A percentile compares a stretch with the other conserved stretches of the same genome.
phyloP scores from a whole-genome alignment of 768 basidiomycete genomes.

The Hirschioporus abietinus region DNA sequence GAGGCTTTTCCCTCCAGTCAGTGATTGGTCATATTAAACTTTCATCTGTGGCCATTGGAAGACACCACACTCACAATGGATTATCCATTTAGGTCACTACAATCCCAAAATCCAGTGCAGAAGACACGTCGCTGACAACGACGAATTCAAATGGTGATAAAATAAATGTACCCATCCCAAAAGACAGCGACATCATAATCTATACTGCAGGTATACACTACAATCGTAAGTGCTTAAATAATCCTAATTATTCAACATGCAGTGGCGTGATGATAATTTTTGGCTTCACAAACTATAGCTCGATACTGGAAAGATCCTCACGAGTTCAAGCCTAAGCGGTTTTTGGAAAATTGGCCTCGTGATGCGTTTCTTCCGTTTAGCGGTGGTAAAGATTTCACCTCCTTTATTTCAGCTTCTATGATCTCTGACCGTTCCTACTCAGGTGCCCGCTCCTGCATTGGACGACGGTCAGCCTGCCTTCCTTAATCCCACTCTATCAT shows the following conservation, averaged over 20 bases:
- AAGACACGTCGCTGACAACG: slow-evolving; percentile 19
- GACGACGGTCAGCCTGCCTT: slow-evolving; percentile 12
- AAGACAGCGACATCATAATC: slow-evolving; percentile 5
- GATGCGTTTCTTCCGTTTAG: slow-evolving; percentile 31
- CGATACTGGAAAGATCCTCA: slow-evolving; percentile 52
- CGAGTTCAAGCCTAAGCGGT: slow-evolving; percentile 35
- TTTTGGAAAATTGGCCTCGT: slow-evolving; percentile 26
- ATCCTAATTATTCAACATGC: not conserved
- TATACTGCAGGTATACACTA: slow-evolving; percentile 8
- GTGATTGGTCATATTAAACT: slow-evolving; percentile 11
- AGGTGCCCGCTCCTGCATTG: slow-evolving; percentile 16
- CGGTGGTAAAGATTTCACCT: slow-evolving; percentile 8
- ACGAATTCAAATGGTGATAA: slow-evolving; percentile 9
- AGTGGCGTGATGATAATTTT: not conserved
- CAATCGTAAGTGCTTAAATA: slow-evolving; percentile 6
- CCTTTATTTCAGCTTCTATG: not conserved
- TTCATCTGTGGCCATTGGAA: not conserved
- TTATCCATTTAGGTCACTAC: slow-evolving; percentile 5
- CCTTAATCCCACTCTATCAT: slow-evolving; percentile 10
- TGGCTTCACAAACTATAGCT: slow-evolving; percentile 30
- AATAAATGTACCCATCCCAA: slow-evolving; percentile 5
- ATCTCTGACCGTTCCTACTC: not conserved
- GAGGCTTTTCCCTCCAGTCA: slow-evolving; percentile 41
- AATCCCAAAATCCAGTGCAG: slow-evolving; percentile 22
- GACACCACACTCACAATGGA: not conserved